Percentiles rank a stretch among this genome's conserved stretches.
phyloP scores from a whole-genome alignment of 2,329 filamentous ascomycete genomes.

The Fusarium setosum region DNA sequence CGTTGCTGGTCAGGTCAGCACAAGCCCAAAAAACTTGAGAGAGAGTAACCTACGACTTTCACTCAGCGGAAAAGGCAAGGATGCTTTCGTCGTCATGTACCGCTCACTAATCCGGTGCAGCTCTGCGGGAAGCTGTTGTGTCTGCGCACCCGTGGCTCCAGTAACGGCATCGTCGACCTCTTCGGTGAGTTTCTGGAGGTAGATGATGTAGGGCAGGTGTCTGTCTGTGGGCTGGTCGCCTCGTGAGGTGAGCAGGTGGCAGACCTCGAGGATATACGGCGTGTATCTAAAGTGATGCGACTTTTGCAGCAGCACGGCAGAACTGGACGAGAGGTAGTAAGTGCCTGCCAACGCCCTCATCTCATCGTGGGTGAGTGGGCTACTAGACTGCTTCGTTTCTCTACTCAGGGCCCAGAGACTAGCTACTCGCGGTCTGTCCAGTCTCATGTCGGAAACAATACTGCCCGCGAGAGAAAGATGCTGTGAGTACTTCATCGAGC shows the following conservation, averaged over 20 bases:
- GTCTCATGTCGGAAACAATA: constrained; percentile 46
- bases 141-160: constrained; percentile 14
- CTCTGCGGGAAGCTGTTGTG: constrained; percentile 16
- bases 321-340: constrained; percentile 46
- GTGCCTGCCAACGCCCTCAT: constrained; percentile 45
- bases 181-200: constrained; percentile 45
- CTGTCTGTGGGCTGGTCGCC: constrained; percentile 38
- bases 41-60: constrained; percentile 44
- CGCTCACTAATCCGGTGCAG: constrained; percentile 34
- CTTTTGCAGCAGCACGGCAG: constrained; percentile 46
- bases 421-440: constrained; percentile 43
- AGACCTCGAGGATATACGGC: constrained; percentile 43
- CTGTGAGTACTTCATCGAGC: constrained; percentile 43
- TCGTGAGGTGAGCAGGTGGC: constrained; percentile 27
- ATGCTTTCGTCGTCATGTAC: constrained; percentile 37
- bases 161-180: constrained; percentile 43
- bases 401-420: constrained; percentile 44
- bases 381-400: constrained; percentile 22
- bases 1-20: constrained; percentile 30
- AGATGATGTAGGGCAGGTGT: constrained; percentile 45
- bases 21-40: too few species aligned
- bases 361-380: constrained; percentile 42
- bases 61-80: constrained; percentile 41
- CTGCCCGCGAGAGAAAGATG: constrained; percentile 46
- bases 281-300: constrained; percentile 43